Percentiles rank a stretch among this genome's conserved stretches.
phyloP scores from a whole-genome alignment of 2,329 filamentous ascomycete species.

The Grosmannia penicillata region DNA sequence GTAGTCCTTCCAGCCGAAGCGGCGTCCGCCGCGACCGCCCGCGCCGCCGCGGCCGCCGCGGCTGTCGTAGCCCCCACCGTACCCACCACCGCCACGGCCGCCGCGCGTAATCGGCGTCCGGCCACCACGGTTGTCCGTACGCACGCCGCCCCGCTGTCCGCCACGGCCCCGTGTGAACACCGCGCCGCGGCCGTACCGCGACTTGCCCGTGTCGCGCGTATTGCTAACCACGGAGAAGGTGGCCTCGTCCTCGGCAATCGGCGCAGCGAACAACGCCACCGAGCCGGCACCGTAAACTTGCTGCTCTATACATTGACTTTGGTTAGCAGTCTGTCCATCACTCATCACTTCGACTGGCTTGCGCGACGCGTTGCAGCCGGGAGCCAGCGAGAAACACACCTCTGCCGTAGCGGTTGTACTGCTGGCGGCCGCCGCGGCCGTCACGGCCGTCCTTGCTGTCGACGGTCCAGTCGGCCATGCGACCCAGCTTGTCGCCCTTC shows the following conservation, averaged over 20 bases:
- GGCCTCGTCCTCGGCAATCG: slow-evolving; percentile 86
- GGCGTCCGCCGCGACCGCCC: slow-evolving; percentile 60
- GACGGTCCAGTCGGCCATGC: slow-evolving; percentile 96
- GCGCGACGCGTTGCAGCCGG: too few relatives aligned
- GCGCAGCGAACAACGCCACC: slow-evolving; percentile 76
- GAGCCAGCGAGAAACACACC: too few relatives aligned
- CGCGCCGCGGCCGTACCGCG: slow-evolving; percentile 76
- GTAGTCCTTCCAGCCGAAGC: slow-evolving; percentile 97
- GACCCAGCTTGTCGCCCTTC: slow-evolving; percentile 95
- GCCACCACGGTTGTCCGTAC: too few relatives aligned
- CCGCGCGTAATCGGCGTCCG: slow-evolving; percentile 46
- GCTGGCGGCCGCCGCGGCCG: slow-evolving; percentile 59
- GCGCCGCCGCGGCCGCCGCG: slow-evolving; percentile 50
- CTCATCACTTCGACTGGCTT: too few relatives aligned
- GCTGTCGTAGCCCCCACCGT: slow-evolving; percentile 52
- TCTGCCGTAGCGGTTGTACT: slow-evolving; percentile 88
- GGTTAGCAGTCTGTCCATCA: neutral
- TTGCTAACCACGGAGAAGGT: slow-evolving; percentile 98
- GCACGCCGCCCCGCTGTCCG: slow-evolving; percentile 62
- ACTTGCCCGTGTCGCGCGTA: slow-evolving; percentile 71
- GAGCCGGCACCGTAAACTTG: slow-evolving; percentile 91
- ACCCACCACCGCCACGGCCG: slow-evolving; percentile 30
- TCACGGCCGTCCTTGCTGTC: slow-evolving; percentile 75
- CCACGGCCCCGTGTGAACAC: slow-evolving; percentile 72
- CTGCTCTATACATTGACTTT: slow-evolving; percentile 50